A percentile compares a stretch with the other conserved stretches of the same genome.
Conservation (phyloP, 352 stramenopile species). For the Globisporangium yorkense region DNA sequence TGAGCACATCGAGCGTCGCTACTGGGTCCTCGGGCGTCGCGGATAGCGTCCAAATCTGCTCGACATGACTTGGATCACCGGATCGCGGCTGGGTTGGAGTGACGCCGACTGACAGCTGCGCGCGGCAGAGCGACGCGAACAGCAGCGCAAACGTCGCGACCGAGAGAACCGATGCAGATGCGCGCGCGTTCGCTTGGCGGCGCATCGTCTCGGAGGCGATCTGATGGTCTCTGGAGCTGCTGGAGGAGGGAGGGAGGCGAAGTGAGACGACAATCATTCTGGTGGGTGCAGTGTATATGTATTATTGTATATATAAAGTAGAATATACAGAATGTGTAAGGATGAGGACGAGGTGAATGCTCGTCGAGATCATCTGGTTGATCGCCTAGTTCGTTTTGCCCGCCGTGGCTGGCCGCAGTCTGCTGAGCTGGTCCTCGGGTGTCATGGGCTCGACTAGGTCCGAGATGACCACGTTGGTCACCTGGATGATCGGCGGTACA, state of each 20-base stretch:
- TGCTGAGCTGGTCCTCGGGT: slow-evolving; percentile 1
- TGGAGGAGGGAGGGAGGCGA: background rate
- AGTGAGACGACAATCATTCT: background rate
- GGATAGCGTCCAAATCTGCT: background rate
- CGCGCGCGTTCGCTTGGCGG: background rate
- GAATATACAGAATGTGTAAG: background rate
- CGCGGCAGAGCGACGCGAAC: background rate
- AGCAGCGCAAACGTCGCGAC: background rate
- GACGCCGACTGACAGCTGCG: background rate
- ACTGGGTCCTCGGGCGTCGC: background rate
- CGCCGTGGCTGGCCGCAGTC: slow-evolving; percentile 1
- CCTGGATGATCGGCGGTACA: slow-evolving; percentile 4
- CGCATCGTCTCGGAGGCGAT: background rate
- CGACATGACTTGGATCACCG: background rate
- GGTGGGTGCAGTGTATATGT: background rate
- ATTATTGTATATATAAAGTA: background rate
- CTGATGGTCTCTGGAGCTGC: background rate
- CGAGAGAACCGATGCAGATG: background rate
- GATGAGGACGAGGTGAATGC: background rate
- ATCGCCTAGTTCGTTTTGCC: background rate
- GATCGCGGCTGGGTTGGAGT: background rate
- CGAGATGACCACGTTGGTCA: slow-evolving; percentile 6
- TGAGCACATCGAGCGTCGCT: background rate
- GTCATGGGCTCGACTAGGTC: slow-evolving; percentile 4
- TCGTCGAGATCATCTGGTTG: background rate